These are phyloP conservation scores for Yamadazyma siamensis DNA, from an alignment of 1,139 yeast species.

Conservation along the genomic window DNA sequence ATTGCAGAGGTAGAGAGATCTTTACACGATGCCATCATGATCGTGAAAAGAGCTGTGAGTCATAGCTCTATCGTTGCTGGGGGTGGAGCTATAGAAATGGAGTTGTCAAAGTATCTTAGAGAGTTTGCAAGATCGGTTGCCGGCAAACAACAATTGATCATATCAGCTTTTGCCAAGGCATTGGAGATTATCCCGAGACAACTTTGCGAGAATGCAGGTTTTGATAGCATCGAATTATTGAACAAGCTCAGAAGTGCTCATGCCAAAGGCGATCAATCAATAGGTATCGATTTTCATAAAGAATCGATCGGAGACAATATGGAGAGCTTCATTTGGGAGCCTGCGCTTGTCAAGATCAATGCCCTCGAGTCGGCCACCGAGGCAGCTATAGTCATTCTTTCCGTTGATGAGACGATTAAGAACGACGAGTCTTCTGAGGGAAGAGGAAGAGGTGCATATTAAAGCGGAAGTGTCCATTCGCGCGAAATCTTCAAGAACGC, in stretches of 20 bases:
- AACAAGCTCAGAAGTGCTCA: conserved; percentile 91
- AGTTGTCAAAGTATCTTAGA: conserved; percentile 80
- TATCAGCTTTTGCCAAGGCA: conserved; percentile 91
- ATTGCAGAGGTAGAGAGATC: conserved; percentile 98
- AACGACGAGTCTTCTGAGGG: conserved; percentile 61
- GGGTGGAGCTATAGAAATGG: conserved; percentile 99
- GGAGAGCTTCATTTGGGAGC: conserved; percentile 94
- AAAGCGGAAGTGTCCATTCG: too few relatives aligned
- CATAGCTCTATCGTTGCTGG: conserved; percentile 92
- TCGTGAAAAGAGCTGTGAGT: conserved; percentile 90
- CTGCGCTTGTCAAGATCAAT: conserved; percentile 87
- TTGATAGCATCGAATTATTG: conserved; percentile 90
- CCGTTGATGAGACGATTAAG: conserved; percentile 93
- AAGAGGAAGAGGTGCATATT: conserved; percentile 62
- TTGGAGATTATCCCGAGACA: conserved; percentile 96
- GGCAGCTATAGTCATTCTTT: conserved; percentile 87
- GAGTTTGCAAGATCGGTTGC: conserved; percentile 85
- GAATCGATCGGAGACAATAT: conserved; percentile 85
- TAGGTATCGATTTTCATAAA: conserved; percentile 85
- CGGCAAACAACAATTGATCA: conserved; percentile 92
- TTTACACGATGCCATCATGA: conserved; percentile 97
- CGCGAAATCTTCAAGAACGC: conserved; percentile 1
- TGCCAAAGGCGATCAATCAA: conserved; percentile 89
- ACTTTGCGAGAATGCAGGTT: conserved; percentile 95
- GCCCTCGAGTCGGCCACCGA: conserved; percentile 98